phyloP scores from a whole-genome alignment of 1,284 basidiomycete species.

The Schizopora paradoxa region DNA sequence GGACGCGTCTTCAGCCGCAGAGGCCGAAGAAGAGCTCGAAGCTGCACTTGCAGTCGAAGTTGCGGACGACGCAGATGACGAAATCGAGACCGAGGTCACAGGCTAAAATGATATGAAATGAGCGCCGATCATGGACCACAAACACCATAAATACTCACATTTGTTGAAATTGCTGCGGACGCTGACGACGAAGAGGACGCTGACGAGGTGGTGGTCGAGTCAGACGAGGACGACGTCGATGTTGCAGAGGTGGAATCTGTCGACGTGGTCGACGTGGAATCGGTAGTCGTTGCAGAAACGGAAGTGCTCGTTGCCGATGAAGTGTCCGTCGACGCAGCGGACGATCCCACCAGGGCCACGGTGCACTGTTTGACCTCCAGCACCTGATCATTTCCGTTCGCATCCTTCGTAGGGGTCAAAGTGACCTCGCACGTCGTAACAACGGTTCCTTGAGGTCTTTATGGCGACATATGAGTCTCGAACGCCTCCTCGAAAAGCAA shows the following conservation, averaged over 20 bases:
- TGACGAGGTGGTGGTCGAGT: conserved; percentile 9
- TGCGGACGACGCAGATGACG: conserved; percentile 12
- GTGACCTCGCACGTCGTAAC: conserved; percentile 60
- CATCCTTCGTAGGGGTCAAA: conserved; percentile 43
- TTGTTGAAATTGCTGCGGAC: conserved; percentile 13
- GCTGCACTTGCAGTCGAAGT: conserved; percentile 7
- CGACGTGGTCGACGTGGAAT: conserved; percentile 10
- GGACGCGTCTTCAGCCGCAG: conserved; percentile 11
- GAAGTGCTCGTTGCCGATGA: conserved; percentile 7
- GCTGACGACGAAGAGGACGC: conserved; percentile 5
- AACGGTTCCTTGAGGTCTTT: conserved; percentile 39
- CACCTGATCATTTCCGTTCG: conserved; percentile 45
- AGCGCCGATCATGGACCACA: not conserved
- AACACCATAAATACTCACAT: not conserved
- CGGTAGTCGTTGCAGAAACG: conserved; percentile 22
- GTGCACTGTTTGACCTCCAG: conserved; percentile 57
- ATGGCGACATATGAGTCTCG: conserved; percentile 16
- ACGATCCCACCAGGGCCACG: conserved; percentile 28
- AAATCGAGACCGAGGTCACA: conserved; percentile 11
- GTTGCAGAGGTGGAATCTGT: conserved; percentile 10
- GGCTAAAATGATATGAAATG: conserved; percentile 1
- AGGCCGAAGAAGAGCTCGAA: conserved; percentile 6
- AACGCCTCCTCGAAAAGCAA: not conserved
- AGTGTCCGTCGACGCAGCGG: conserved; percentile 8
- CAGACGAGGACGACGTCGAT: conserved; percentile 11